These are phyloP conservation scores for Paramecium biaurelia DNA, from an alignment of 73 alveolate species.

Conservation along the genomic window DNA sequence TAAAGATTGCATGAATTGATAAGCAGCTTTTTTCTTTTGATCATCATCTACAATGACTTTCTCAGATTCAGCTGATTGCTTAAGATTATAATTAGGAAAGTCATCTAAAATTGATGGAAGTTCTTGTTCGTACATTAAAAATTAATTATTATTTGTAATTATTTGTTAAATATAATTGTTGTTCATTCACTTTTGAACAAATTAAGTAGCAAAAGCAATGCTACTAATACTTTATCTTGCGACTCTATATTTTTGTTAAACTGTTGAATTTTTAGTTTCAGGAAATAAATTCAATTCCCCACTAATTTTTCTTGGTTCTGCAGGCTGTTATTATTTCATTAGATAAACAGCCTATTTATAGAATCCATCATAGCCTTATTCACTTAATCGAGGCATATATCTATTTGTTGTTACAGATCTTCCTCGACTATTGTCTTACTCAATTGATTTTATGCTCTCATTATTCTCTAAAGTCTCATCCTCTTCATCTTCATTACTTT, in stretches of 20 bases:
- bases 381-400: neutral
- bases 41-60: slow-evolving; percentile 12
- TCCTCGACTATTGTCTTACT: neutral
- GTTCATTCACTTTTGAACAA: neutral
- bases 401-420: neutral
- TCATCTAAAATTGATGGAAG: slow-evolving; percentile 24
- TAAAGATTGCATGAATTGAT: neutral
- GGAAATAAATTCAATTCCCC: slow-evolving; percentile 10
- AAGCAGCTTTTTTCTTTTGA: neutral
- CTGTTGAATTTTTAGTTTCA: slow-evolving; percentile 11
- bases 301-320: neutral
- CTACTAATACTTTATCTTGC: slow-evolving; percentile 34
- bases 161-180: neutral
- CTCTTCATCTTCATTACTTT: neutral
- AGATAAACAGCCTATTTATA: slow-evolving; percentile 15
- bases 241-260: neutral
- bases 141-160: neutral
- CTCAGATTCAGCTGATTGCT: neutral
- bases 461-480: neutral
- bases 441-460: neutral
- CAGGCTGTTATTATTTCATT: neutral
- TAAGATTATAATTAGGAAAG: slow-evolving; percentile 20
- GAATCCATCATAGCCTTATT: slow-evolving; percentile 48
- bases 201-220: slow-evolving; percentile 20
- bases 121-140: slow-evolving; percentile 23